These are phyloP conservation scores for Xylaria sp. DNA, from an alignment of 2,329 filamentous ascomycete genomes.

Conservation along the genomic window DNA sequence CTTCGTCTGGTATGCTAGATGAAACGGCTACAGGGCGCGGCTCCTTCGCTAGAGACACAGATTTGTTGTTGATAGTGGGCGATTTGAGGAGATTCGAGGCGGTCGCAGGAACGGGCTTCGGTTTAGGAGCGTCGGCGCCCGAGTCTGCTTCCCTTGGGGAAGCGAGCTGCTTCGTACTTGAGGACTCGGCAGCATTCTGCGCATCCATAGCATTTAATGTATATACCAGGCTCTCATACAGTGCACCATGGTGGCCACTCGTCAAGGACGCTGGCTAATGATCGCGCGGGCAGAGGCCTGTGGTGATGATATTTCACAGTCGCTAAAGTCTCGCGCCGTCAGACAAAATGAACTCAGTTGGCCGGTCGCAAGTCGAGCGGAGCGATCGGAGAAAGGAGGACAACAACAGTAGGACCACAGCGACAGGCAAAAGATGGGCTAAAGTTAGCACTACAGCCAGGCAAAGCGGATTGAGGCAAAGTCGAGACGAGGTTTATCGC, in stretches of 20 bases:
- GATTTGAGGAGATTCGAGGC: constrained; percentile 42
- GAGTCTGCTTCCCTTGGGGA: constrained; percentile 59
- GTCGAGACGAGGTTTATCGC: constrained; percentile 4
- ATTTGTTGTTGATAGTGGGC: constrained; percentile 39
- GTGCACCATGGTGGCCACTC: constrained; percentile 69
- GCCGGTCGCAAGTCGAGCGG: constrained; percentile 33
- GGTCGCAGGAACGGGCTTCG: constrained; percentile 45
- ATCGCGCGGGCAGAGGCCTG: constrained; percentile 35
- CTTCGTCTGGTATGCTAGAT: constrained; percentile 55
- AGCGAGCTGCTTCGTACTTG: constrained; percentile 69
- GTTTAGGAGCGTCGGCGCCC: constrained; percentile 51
- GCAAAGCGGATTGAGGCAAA: constrained; percentile 22
- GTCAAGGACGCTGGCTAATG: constrained; percentile 49
- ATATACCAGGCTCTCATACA: constrained; percentile 58
- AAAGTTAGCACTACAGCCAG: constrained; percentile 30
- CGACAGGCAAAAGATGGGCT: constrained; percentile 24
- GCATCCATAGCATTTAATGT: constrained; percentile 75
- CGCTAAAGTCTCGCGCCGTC: constrained; percentile 25
- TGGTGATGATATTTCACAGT: constrained; percentile 18
- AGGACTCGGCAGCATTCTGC: constrained; percentile 73
- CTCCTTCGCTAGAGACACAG: constrained; percentile 48
- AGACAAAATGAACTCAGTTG: constrained; percentile 30
- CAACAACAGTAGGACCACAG: constrained; percentile 16
- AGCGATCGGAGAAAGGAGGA: constrained; percentile 23
- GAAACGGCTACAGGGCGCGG: constrained; percentile 45